Base-by-base conservation (phyloP, 441 rosid genomes). In the California macrophylla region DNA sequence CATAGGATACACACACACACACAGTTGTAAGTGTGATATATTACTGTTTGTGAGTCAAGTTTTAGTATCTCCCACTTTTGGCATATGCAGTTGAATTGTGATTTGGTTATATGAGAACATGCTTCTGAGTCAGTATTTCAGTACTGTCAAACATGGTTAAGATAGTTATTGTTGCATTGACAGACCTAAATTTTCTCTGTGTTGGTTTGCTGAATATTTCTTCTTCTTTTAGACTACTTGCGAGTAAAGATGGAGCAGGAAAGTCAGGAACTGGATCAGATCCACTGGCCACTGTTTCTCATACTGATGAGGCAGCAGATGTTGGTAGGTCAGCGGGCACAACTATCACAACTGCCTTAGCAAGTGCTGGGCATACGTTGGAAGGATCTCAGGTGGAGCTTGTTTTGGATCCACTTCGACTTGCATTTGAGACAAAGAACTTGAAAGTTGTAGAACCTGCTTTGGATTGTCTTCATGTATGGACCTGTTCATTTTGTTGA, bases 401-500 rank as follows among this genome's bases (percentile, higher is more conserved):
- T 86, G 93, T 88, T 74, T 76, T 95, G 80, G 88, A 86, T 82
- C 97, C 95, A 77, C 92, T 94, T 24, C 89, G 92, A 69, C 87
- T 89, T 79, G 96, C 99, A 70, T 87, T 92, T 66, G 96, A 94
- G 82, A 89, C 99, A 23, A 94, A 90, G 89, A 89, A 84, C 84
- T 77, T 88, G 78, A 95, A 88, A 78, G 75, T 95, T 76, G 72
- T 90, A 65, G 98, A 95, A 79, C 88, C 94, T 81, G 98, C 99
- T 68, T 83, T 95, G 89, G 99, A 95, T 83, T 95, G 98, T 83
- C 94, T 92, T 79, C 99, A 95, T 86, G 99, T 95, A 89, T 60
- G 93, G 7, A 54, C 29, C 67, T 50, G 70, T 74, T 70, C 50
- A 32, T 1, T 54, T 32, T 69, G 23, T 1, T 69, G 36, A 36